Percentiles rank a stretch among this genome's conserved stretches.
phyloP scores from a whole-genome alignment of 1,139 yeast genomes.

The Pneumocystis canis region DNA sequence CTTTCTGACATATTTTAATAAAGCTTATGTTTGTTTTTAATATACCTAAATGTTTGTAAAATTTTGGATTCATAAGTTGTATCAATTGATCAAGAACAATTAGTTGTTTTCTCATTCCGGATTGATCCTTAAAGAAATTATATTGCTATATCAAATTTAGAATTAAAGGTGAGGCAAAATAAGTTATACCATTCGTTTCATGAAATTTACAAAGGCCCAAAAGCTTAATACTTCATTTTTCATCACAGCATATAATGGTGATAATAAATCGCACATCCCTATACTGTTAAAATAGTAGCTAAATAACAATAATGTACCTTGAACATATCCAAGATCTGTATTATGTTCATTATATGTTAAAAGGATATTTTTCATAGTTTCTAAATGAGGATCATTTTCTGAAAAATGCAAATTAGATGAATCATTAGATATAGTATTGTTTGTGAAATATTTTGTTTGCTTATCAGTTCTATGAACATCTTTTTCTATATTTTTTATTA shows the following conservation, averaged over 20 bases:
- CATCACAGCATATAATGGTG: slow-evolving; percentile 67
- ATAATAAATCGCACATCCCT: slow-evolving; percentile 74
- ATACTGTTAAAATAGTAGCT: not conserved
- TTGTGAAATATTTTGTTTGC: slow-evolving; percentile 45
- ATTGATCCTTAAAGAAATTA: slow-evolving; percentile 77
- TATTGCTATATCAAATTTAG: slow-evolving; percentile 35
- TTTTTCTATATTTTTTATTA: slow-evolving; percentile 68
- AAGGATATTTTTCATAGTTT: slow-evolving; percentile 59
- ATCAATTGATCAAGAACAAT: slow-evolving; percentile 64
- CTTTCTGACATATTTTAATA: slow-evolving; percentile 17
- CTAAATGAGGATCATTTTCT: slow-evolving; percentile 51
- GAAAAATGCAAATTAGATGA: slow-evolving; percentile 40
- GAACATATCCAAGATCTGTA: slow-evolving; percentile 78
- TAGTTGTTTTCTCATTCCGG: slow-evolving; percentile 87
- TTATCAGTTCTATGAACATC: slow-evolving; percentile 90
- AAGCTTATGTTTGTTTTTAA: slow-evolving; percentile 48
- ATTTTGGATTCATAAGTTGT: slow-evolving; percentile 74
- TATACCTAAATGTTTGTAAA: slow-evolving; percentile 66
- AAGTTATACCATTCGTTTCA: slow-evolving; percentile 57
- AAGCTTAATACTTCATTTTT: slow-evolving; percentile 71
- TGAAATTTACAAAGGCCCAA: slow-evolving; percentile 77
- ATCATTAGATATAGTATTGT: slow-evolving; percentile 35
- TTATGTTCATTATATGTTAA: slow-evolving; percentile 78
- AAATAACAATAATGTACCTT: slow-evolving; percentile 34
- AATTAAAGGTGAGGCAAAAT: not conserved